Evolutionary conservation across 2,329 filamentous ascomycete genomes (phyloP).

Genomic region (Amylocarpus encephaloides): DNA sequence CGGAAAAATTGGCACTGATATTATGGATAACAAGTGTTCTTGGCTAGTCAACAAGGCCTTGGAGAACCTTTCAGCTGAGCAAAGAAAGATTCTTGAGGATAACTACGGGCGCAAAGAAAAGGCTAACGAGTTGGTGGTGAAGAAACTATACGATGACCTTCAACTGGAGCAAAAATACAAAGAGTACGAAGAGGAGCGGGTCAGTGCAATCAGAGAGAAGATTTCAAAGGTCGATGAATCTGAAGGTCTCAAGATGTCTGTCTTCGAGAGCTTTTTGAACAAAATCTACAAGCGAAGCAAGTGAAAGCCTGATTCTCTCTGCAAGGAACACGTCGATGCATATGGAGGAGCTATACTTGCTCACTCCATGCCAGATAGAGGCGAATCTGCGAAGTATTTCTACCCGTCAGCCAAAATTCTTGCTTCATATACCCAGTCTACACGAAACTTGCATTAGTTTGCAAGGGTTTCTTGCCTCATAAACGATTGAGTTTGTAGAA

Average conservation of each 20-base stretch:
- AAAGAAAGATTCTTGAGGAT: constrained; percentile 79
- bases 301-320: constrained; percentile 40
- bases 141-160: constrained; percentile 82
- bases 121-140: constrained; percentile 75
- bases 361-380: no score
- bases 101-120: constrained; percentile 93
- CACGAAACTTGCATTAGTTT: no score
- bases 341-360: background rate
- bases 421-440: no score
- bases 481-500: no score
- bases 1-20: constrained; percentile 98
- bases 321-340: background rate
- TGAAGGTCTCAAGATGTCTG: constrained; percentile 78
- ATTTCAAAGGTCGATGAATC: constrained; percentile 80
- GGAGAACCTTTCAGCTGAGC: constrained; percentile 70
- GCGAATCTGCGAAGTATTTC: no score
- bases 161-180: constrained; percentile 77
- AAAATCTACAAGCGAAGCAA: constrained; percentile 99
- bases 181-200: constrained; percentile 82
- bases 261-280: constrained; percentile 82
- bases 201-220: constrained; percentile 67
- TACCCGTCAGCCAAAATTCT: no score
- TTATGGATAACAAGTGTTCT: constrained; percentile 99
- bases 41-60: constrained; percentile 97
- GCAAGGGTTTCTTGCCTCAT: no score